Percentiles rank a stretch among this genome's conserved stretches.
Conservation (phyloP, 345 rosid species). For the Gynandropsis gynandra region DNA sequence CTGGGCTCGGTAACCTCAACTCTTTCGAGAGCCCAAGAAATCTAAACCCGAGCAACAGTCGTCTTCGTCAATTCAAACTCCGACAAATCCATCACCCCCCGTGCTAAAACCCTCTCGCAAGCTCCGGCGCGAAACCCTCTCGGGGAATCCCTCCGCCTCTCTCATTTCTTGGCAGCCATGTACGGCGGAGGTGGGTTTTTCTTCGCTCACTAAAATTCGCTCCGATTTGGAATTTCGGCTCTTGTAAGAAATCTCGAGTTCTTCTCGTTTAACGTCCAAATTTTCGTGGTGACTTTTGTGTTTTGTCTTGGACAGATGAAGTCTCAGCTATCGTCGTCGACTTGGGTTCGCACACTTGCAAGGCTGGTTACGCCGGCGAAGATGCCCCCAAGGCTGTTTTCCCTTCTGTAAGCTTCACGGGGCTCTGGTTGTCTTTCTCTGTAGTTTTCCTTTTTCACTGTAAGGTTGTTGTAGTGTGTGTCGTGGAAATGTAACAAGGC, state of each 20-base stretch:
- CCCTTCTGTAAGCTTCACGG: no score
- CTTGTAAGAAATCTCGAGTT: neutral
- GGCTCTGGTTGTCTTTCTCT: no score
- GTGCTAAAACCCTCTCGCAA: constrained; percentile 16
- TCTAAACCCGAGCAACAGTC: no score
- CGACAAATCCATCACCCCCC: neutral
- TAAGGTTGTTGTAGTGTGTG: neutral
- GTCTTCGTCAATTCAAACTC: no score
- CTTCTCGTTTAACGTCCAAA: neutral
- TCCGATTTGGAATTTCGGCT: constrained; percentile 1
- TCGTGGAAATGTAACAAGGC: no score
- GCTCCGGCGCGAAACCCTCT: neutral
- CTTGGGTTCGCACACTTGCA: constrained; percentile 96
- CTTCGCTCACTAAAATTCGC: neutral
- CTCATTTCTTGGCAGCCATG: constrained; percentile 12
- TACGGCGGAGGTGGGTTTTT: constrained; percentile 16
- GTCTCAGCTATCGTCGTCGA: constrained; percentile 96
- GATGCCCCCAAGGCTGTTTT: constrained; percentile 99
- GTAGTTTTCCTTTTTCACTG: neutral
- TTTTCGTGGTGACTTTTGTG: neutral
- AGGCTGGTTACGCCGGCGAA: constrained; percentile 99
- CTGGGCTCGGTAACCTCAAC: no score
- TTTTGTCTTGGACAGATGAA: constrained; percentile 63
- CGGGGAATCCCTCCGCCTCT: neutral
- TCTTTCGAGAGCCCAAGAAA: no score